Evolutionary conservation across 495 filamentous ascomycete species (phyloP), one percentile per base, ranked within the genome.

Genomic region (Lasiosphaeris hirsuta): DNA sequence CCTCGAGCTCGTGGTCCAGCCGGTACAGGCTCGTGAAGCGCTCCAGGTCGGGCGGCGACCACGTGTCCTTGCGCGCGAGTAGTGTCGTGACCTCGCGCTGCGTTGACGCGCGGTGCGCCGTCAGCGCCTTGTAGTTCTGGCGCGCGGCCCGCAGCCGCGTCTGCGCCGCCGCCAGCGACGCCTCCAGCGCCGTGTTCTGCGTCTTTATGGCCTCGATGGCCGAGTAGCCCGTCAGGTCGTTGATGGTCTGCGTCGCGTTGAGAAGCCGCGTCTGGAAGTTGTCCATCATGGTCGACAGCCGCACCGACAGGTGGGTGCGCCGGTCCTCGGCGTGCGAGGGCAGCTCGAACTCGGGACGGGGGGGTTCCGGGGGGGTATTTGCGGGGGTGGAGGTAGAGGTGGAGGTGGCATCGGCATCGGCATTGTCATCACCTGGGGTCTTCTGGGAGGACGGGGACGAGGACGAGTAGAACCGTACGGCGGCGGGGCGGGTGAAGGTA

Each of bases 31-130:
- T 78, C 35, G 96, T 98, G 81, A 97, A 98, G 41, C 94, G 86
- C 69, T 98, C 94, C 23, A 98, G 82, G 76, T 98, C 94, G 0
- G 75, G 62, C 0, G 92, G 82, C 6, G 85, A 87, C 94, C 94
- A 98, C 18, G 86, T 86, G 68, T 96, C 89, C 71, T 98, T 97
- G 54, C 94, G 84, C 61, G 96, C 92, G 4, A 98, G 83, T 19
- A 98, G 84, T 36, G 88, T 86, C 42, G 96, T 97, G 8, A 98
- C 91, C 78, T 98, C 95, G 56, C 95, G 89, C 77, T 97, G 95
- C 4, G 92, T 92, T 14, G 88, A 76, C 10, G 89, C 89, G 56
- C 94, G 87, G 55, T 86, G 81, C 49, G 84, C 78, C 40, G 94
- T 92, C 7, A 92, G 88, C 7, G 79, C 74, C 49, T 91, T 85